Conservation (phyloP, 768 basidiomycete genomes). For the Astraeus odoratus region DNA sequence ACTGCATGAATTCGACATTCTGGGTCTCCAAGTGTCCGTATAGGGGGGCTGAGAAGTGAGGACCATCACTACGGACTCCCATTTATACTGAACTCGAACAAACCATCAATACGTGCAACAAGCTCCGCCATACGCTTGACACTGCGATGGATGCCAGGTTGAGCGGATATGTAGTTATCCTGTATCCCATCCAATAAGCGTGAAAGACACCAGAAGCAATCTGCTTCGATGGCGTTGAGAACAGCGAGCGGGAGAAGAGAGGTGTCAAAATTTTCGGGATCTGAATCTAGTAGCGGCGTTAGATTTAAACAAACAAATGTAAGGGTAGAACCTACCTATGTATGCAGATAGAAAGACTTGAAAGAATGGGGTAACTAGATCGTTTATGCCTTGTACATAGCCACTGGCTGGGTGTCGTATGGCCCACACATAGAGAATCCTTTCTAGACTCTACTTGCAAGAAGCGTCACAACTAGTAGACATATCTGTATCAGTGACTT, state of each 20-base stretch:
- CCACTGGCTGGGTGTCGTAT: constrained; percentile 98
- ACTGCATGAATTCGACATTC: constrained; percentile 99
- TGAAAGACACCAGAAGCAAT: constrained; percentile 97
- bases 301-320: constrained; percentile 1
- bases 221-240: constrained; percentile 87
- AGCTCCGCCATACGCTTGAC: constrained; percentile 93
- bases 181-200: constrained; percentile 95
- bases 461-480: constrained; percentile 13
- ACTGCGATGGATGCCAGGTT: constrained; percentile 93
- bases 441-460: constrained; percentile 70
- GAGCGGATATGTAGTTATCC: constrained; percentile 95
- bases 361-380: constrained; percentile 95
- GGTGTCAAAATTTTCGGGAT: constrained; percentile 87
- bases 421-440: constrained; percentile 97
- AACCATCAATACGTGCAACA: constrained; percentile 84
- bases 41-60: constrained; percentile 58
- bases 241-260: constrained; percentile 59
- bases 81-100: constrained; percentile 13
- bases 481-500: constrained; percentile 19
- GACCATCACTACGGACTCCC: not conserved
- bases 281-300: constrained; percentile 55
- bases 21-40: constrained; percentile 79
- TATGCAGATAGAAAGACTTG: constrained; percentile 95
- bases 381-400: constrained; percentile 99
- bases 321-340: constrained; percentile 52